Base-by-base conservation (phyloP, 805 yeast species). In the Candida koratica region DNA sequence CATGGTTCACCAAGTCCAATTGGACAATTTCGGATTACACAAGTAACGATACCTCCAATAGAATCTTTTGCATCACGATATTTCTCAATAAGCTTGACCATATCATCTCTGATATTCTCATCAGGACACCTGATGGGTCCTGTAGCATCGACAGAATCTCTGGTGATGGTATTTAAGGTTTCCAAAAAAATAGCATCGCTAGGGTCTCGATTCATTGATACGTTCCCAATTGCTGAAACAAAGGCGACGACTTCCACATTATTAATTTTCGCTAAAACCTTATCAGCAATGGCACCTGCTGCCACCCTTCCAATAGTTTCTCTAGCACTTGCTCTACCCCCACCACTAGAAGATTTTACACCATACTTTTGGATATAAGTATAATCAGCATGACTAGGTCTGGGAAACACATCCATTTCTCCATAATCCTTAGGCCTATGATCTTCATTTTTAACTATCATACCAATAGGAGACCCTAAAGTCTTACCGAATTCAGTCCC, bases 221-320 rank as follows among this genome's bases (percentile, higher is more conserved):
- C 71, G 17, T 73, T 69, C 28, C 98, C 98, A 44, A 93, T 95
- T 42, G 85, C 83, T n/a, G 93, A 77, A 15, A 90, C 97, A 62
- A 93, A 93, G 0, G 97, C 98, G 32, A 93, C 96, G 52, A 93
- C 86, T 61, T 90, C 97, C 30, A 93, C 93, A 41, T 77, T 75
- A 55, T 83, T 79, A 37, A 84, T 83, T 49, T 82, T 79, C 32
- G 65, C 56, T 54, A 93, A 73, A 46, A 86, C 81, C 65, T 89
- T 90, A 62, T 93, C 98, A 33, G 98, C 98, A 61, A 93, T 80
- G 34, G 96, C 97, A 55, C 97, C 97, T 6, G 97, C 97, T 32
- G 97, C 97, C 36, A 93, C 98, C 62, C 98, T 79, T 39, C 98
- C 98, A 52, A 93, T 93, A 28, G 98, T 93, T 66, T 93, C 98